Base-by-base conservation (phyloP, 169 alveolate genomes). In the Plasmodium inui region DNA sequence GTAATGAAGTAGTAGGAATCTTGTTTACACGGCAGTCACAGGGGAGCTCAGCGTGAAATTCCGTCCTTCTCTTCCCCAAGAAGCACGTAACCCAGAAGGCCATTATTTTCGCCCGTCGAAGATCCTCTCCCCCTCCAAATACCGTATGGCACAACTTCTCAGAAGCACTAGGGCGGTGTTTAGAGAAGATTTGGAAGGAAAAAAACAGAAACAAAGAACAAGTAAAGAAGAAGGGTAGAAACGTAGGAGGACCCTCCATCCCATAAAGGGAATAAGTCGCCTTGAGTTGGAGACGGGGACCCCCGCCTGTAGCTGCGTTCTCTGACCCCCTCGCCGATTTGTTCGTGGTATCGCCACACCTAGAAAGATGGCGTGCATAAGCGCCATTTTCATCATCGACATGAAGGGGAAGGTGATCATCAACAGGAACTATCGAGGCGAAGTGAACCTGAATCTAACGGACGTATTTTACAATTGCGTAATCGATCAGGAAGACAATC, bases 401-500 rank as follows among this genome's bases (percentile, higher is more conserved):
- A 93, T 96, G 83, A 98, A 98, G 82, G 99, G 99, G 55, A 97
- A 98, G 85, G 96, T 98, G 41, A 96, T 98, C 79, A 97, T 98
- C 71, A 95, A 96, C 86, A 94, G 99, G 80, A 97, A 96, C 71
- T 98, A 98, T 84, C 95, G 98, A 93, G 98, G 98, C 39, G 98
- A 97, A 82, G 95, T 96, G 37, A 78, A 92, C 79, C 71, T 92
- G 39, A 94, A 96, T 67, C 95, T 97, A n/a, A 72, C 95, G 83
- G 99, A 97, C 84, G 96, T 96, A 37, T 98, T 98, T 94, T 97
- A 98, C 89, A 97, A 98, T 85, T 95, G 98, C 88, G 98, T 98
- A 39, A 96, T 99, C 73, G 99, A 99, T 73, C 98, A 98, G 93
- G 99, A 99, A 32, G 99, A 98, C 86, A 96, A 98, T 46, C 92